Evolutionary conservation across 306 rosid genomes (phyloP), one percentile per base, ranked within the genome.

Genomic region (Trifolium dubium): DNA sequence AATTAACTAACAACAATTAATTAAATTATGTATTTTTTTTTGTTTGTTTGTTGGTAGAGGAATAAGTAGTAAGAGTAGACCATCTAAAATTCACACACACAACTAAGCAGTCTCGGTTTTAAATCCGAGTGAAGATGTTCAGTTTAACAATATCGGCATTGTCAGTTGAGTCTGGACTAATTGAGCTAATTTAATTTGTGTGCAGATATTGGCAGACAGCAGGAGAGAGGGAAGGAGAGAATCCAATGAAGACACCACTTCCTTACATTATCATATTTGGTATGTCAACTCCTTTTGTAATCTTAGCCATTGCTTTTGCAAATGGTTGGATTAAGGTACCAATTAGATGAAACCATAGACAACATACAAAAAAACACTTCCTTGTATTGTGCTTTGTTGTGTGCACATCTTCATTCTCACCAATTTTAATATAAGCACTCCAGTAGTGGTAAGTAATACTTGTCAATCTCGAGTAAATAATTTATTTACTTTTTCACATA

Each of bases 241-340:
- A 94, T 80, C 98, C 98, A 23, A 91, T 94, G 98, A 91, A 63
- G 85, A 89, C 97, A 10, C 98, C 98, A 67, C 86, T 93, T 77
- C 98, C 98, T 79, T 93, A 91, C 80, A 93, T 93, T 8, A 91
- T 93, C 86, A 83, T 91, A 51, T 91, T 93, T 86, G 98, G 98
- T 62, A 91, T 93, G 97, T 91, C 98, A 31, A 93, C 99, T 9
- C 98, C 99, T 72, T 94, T 94, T 84, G 96, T 94, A 53, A 94
- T 92, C 87, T 85, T 94, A 80, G 99, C 96, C 91, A 92, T 94
- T 86, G 99, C 86, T 70, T 94, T 94, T 83, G 97, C 96, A 23
- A 94, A 94, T 88, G 97, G 97, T 66, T 94, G 97, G 98, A 77
- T 92, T 44, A 94, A 94, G 87, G 98, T 86, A 4, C 99, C 98